A percentile compares a stretch with the other conserved stretches of the same genome.
phyloP scores from a whole-genome alignment of 2,329 filamentous ascomycete species.

The Paecilomyces fulvus region DNA sequence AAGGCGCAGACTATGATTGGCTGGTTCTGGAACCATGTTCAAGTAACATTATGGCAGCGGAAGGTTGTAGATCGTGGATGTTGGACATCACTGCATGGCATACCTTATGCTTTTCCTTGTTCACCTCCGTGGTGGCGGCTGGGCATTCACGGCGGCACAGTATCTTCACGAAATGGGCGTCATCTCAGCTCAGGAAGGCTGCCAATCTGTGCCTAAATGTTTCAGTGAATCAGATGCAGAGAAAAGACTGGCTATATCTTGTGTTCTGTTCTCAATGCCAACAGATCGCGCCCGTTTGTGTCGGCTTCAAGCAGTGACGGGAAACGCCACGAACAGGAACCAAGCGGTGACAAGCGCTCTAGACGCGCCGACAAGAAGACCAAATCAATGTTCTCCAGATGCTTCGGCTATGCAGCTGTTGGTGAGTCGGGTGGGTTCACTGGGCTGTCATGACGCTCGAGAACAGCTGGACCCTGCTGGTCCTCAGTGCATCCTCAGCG shows the following conservation, averaged over 20 bases:
- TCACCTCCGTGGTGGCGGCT: slow-evolving; percentile 1
- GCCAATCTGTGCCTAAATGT: neutral
- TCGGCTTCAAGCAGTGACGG: slow-evolving; percentile 6
- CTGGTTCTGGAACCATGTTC: neutral
- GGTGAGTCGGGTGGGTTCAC: neutral
- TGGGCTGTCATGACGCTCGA: neutral
- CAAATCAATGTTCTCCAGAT: slow-evolving; percentile 5
- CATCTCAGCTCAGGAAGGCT: neutral
- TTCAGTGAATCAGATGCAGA: neutral
- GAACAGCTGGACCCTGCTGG: neutral
- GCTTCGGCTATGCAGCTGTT: slow-evolving; percentile 4
- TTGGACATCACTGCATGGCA: slow-evolving; percentile 29
- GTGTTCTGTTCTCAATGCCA: neutral
- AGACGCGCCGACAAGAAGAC: slow-evolving; percentile 17
- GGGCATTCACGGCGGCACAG: slow-evolving; percentile 1
- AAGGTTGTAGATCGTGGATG: slow-evolving; percentile 12
- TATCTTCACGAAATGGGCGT: slow-evolving; percentile 1
- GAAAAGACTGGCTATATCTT: neutral
- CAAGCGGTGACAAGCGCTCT: slow-evolving; percentile 24
- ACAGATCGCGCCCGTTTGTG: slow-evolving; percentile 13
- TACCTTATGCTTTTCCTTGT: slow-evolving; percentile 5
- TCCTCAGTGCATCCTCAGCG: neutral
- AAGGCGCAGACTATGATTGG: neutral
- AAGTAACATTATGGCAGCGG: slow-evolving; percentile 8
- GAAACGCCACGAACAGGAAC: slow-evolving; percentile 7